Percentiles rank a stretch among this genome's conserved stretches.
Conservation (phyloP, 139 green algal genomes). For the Pedinophyceae sp. region DNA sequence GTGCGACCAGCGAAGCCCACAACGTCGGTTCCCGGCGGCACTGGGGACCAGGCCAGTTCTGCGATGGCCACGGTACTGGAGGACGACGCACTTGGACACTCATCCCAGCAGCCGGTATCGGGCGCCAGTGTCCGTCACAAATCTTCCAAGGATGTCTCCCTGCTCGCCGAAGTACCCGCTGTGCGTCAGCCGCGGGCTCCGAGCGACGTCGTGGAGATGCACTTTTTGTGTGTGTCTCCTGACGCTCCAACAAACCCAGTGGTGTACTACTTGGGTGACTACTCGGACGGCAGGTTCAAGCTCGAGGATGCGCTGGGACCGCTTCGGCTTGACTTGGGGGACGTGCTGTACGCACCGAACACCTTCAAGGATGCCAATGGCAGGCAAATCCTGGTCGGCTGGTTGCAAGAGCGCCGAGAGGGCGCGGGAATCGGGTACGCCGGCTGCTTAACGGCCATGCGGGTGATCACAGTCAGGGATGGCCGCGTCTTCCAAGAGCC, state of each 20-base stretch:
- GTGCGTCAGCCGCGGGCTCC: no score
- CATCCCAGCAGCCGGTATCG: no score
- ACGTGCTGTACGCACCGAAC: constrained; percentile 48
- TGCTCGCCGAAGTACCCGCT: no score
- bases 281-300: constrained; percentile 8
- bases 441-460: not conserved
- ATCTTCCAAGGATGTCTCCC: no score
- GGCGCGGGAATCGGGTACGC: not conserved
- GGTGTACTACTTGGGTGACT: constrained; percentile 20
- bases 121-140: no score
- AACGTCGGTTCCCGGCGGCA: no score
- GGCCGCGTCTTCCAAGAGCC: constrained; percentile 9
- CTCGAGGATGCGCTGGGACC: constrained; percentile 27
- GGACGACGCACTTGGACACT: no score
- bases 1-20: no score
- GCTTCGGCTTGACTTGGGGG: constrained; percentile 32
- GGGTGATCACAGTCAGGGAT: not conserved
- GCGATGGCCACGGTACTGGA: no score
- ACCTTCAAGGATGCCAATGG: constrained; percentile 33
- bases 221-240: constrained; percentile 28
- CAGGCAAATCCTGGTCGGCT: constrained; percentile 60
- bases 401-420: constrained; percentile 64
- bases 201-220: no score
- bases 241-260: constrained; percentile 40
- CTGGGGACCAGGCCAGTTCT: no score